Conservation (phyloP, 129 eudicot species). For the Ambrosia trifida region DNA sequence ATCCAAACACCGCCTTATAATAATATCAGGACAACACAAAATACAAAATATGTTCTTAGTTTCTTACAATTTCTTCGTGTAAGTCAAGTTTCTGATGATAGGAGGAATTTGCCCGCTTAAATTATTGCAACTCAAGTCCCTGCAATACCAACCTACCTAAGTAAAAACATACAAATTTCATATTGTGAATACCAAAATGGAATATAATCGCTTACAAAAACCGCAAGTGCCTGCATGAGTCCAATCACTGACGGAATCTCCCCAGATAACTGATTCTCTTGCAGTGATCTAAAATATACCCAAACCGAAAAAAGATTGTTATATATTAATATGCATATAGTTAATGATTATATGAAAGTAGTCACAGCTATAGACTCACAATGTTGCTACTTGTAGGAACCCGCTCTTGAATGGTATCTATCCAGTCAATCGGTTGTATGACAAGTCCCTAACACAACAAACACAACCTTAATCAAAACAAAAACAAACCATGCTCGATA, state of each 20-base stretch:
- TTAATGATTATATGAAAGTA: background rate
- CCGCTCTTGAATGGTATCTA: constrained; percentile 94
- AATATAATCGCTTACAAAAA: constrained; percentile 57
- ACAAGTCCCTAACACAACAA: constrained; percentile 66
- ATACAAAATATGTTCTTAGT: background rate
- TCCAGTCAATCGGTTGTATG: constrained; percentile 77
- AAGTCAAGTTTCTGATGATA: constrained; percentile 80
- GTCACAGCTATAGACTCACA: constrained; percentile 51
- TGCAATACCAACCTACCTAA: constrained; percentile 22
- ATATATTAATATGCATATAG: background rate
- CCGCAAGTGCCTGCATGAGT: constrained; percentile 98
- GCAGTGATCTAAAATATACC: constrained; percentile 60
- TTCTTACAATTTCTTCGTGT: constrained; percentile 89
- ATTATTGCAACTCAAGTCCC: constrained; percentile 85
- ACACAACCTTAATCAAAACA: background rate
- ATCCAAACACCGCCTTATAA: background rate
- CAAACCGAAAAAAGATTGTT: background rate
- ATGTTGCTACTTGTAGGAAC: constrained; percentile 94
- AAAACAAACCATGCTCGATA: background rate
- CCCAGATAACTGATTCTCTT: constrained; percentile 80
- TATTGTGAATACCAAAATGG: background rate
- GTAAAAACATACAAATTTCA: background rate
- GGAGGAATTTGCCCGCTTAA: constrained; percentile 86
- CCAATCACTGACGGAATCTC: constrained; percentile 90
- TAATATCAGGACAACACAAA: background rate